Conservation (phyloP, 306 rosid species). For the Quercus parvula region DNA sequence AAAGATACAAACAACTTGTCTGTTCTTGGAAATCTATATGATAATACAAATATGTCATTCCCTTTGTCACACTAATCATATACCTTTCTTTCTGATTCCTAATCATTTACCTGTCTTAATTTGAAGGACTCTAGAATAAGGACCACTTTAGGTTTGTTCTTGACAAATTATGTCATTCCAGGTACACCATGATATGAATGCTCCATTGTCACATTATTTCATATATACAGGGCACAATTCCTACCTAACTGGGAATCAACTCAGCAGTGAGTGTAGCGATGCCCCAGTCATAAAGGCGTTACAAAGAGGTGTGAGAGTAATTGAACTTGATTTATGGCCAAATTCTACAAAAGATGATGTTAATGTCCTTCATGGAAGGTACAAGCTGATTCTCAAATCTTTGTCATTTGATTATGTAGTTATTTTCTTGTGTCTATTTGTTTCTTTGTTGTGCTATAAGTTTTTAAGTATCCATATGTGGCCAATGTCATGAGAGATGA, state of each 20-base stretch:
- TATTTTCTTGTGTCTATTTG: not conserved
- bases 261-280: slow-evolving; percentile 86
- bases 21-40: not conserved
- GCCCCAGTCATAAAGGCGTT: slow-evolving; percentile 76
- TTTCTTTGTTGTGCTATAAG: not conserved
- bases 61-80: not conserved
- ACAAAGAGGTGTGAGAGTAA: slow-evolving; percentile 66
- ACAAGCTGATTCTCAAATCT: slow-evolving; percentile 18
- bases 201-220: slow-evolving; percentile 91
- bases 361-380: slow-evolving; percentile 90
- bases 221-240: slow-evolving; percentile 99
- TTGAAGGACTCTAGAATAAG: not conserved
- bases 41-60: not conserved
- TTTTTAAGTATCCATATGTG: not conserved
- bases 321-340: slow-evolving; percentile 94
- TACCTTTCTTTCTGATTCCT: not conserved
- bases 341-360: slow-evolving; percentile 68
- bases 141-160: not conserved
- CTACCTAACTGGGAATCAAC: slow-evolving; percentile 92
- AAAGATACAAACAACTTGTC: not conserved
- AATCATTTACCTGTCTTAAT: not conserved
- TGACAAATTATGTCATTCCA: slow-evolving; percentile 43
- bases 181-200: slow-evolving; percentile 94
- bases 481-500: not conserved
- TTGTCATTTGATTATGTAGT: slow-evolving; percentile 8